Evolutionary conservation across 2,329 filamentous ascomycete species (phyloP).

Genomic region (Scedosporium boydii): DNA sequence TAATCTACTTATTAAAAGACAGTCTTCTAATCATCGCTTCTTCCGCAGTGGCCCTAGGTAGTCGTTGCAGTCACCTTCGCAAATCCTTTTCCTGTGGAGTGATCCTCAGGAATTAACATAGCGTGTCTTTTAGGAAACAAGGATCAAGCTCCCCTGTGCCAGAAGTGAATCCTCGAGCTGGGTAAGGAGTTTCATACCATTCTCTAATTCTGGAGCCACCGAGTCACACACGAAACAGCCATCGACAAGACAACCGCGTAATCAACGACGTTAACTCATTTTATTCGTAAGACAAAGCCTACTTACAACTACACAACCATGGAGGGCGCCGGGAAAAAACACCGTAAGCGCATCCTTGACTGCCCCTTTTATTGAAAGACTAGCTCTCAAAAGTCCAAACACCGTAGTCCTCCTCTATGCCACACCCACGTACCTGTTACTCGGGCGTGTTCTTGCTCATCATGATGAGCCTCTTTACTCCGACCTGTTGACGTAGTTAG

Average conservation of each 20-base stretch:
- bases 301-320: background rate
- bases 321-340: background rate
- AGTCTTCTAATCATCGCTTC: no score
- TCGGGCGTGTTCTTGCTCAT: constrained; percentile 70
- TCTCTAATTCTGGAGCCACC: no score
- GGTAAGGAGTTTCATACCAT: no score
- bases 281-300: background rate
- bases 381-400: background rate
- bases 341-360: background rate
- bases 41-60: no score
- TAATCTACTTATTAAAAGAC: no score
- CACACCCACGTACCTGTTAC: constrained; percentile 7
- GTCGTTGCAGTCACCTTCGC: no score
- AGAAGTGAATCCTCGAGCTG: no score
- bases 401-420: no score
- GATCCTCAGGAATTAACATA: no score
- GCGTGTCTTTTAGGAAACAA: no score
- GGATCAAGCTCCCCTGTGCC: no score
- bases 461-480: constrained; percentile 66
- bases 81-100: no score
- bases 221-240: background rate
- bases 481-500: constrained; percentile 39
- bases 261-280: background rate
- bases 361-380: background rate
- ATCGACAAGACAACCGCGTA: background rate